Evolutionary conservation across 2,329 filamentous ascomycete species (phyloP), one percentile per base, ranked within the genome.

Genomic region (Aschersonia sp.): DNA sequence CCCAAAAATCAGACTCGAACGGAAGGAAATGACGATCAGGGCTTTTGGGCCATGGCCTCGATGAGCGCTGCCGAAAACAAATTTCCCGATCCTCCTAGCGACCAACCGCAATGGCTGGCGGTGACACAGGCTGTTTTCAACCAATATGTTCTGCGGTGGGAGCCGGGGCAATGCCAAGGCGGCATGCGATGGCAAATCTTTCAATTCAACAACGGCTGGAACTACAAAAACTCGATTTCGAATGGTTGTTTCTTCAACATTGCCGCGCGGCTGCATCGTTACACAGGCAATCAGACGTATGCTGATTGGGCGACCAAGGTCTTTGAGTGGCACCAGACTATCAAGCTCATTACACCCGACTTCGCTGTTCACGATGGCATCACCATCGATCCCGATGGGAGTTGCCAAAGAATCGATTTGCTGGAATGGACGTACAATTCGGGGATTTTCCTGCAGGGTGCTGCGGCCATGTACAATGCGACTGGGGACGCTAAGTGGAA

Each of bases 111-210:
- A 51, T 94, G 70, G 84, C 72, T 92, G n/a, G 79, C 81, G 6
- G 72, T 92, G 47, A 81, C 76, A 1, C 83, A 88, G 61, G 83
- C 82, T 9, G 83, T 87, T 2, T 94, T 90, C 63, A 87, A 90
- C 66, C 80, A 83, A 45, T 87, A 87, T 57, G 78, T 77, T 2
- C 64, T 65, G 22, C 76, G 86, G 29, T 90, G 85, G 83, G 81
- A 92, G 54, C 66, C 64, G 2, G 56, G 65, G 0, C 53, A 60
- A 47, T 94, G 87, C 62, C 70, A 66, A 44, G 87, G 87, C 45
- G 87, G 87, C 8, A 64, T 94, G 53, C 78, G 83, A 52, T 94
- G 88, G 88, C 87, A 94, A 66, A 84, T 94, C 51, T 89, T 83
- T 66, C 72, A 77, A 10, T 85, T 81, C 66, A 88, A 88, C 66